Conservation (phyloP, 768 basidiomycete genomes). For the Pleurotus tuber-regium region DNA sequence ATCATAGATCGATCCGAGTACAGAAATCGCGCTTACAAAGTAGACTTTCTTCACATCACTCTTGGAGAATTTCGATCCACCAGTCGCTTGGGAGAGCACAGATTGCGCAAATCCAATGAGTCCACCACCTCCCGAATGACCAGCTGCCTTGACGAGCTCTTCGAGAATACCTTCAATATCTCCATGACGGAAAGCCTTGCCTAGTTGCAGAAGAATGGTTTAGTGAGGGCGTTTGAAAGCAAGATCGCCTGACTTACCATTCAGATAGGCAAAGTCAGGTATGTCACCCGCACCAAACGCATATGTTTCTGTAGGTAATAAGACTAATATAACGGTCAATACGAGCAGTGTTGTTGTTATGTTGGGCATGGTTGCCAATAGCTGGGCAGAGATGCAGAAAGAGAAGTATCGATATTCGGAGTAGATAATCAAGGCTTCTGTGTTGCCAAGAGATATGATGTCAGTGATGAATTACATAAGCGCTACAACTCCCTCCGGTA, state of each 20-base stretch:
- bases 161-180: slow-evolving; percentile 72
- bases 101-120: slow-evolving; percentile 51
- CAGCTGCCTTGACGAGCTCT: slow-evolving; percentile 54
- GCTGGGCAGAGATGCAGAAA: no score
- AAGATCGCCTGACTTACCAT: slow-evolving; percentile 34
- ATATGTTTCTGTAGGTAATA: slow-evolving; percentile 42
- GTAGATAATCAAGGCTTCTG: no score
- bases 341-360: slow-evolving; percentile 31
- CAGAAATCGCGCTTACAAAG: slow-evolving; percentile 39
- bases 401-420: no score
- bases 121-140: slow-evolving; percentile 42
- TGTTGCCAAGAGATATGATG: no score
- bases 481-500: slow-evolving; percentile 61
- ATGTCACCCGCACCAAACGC: slow-evolving; percentile 70
- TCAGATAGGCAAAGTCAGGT: slow-evolving; percentile 67
- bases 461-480: slow-evolving; percentile 2
- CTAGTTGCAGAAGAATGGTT: slow-evolving; percentile 29
- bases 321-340: slow-evolving; percentile 33
- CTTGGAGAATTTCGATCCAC: slow-evolving; percentile 59
- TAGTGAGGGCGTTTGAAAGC: background rate
- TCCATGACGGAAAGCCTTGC: slow-evolving; percentile 74
- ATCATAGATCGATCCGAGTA: background rate
- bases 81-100: slow-evolving; percentile 39
- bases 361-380: background rate
- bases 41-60: slow-evolving; percentile 69